A percentile compares a stretch with the other conserved stretches of the same genome.
phyloP scores from a whole-genome alignment of 176 grass and related monocot genomes.

The Elymus sibiricus region DNA sequence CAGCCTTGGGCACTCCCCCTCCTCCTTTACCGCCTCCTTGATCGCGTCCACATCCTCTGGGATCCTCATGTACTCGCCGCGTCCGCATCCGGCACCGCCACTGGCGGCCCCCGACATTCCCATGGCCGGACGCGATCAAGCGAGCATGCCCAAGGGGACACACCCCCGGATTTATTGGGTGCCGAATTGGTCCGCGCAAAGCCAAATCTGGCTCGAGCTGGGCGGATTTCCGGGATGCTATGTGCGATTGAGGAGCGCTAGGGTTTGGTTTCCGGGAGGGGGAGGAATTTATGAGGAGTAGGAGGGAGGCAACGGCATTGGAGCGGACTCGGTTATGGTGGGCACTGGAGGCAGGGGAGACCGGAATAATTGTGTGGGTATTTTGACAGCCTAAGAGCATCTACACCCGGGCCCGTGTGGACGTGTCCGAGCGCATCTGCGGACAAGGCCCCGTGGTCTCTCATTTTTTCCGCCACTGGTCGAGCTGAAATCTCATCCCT shows the following conservation, averaged over 20 bases:
- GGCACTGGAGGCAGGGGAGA: background rate
- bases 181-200: conserved; percentile 18
- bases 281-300: conserved; percentile 34
- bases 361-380: too few species aligned
- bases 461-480: too few species aligned
- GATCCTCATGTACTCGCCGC: conserved; percentile 51
- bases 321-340: conserved; percentile 35
- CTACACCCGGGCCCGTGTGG: too few species aligned
- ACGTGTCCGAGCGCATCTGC: too few species aligned
- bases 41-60: conserved; percentile 31
- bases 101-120: conserved; percentile 43
- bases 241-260: conserved; percentile 10
- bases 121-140: conserved; percentile 39
- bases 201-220: conserved; percentile 17
- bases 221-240: conserved; percentile 29
- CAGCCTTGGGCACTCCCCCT: conserved; percentile 39
- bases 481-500: too few species aligned
- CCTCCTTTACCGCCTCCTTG: conserved; percentile 28
- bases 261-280: conserved; percentile 28
- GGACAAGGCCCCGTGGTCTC: too few species aligned
- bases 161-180: background rate
- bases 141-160: conserved; percentile 27
- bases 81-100: conserved; percentile 32
- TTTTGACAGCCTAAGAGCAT: too few species aligned
- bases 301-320: conserved; percentile 50